Evolutionary conservation across 1,284 basidiomycete genomes (phyloP).

Genomic region (Acaromyces ingoldii): DNA sequence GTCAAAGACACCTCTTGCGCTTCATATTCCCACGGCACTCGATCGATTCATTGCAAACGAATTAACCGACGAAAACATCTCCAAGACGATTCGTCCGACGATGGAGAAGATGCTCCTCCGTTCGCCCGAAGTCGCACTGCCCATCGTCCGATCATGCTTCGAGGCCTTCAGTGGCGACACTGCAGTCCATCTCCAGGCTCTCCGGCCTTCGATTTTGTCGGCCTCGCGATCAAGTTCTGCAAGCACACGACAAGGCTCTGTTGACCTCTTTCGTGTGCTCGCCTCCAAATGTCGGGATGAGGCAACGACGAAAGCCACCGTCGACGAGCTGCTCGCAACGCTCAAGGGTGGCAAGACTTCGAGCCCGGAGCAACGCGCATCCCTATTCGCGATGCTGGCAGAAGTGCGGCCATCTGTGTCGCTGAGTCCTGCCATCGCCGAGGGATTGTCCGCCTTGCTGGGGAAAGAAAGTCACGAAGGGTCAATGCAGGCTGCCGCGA

Average conservation of each 20-base stretch:
- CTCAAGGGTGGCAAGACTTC: constrained; percentile 32
- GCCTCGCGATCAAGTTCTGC: constrained; percentile 33
- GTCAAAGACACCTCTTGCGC: constrained; percentile 30
- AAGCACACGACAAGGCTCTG: constrained; percentile 23
- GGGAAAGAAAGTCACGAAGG: constrained; percentile 40
- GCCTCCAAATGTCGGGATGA: constrained; percentile 14
- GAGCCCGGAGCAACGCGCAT: constrained; percentile 32
- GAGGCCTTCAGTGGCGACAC: constrained; percentile 19
- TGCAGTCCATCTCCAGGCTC: constrained; percentile 20
- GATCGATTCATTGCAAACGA: constrained; percentile 29
- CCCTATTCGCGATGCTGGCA: constrained; percentile 32
- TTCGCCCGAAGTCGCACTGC: constrained; percentile 41
- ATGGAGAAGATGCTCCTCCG: constrained; percentile 47
- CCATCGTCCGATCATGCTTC: constrained; percentile 27
- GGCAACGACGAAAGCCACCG: constrained; percentile 11
- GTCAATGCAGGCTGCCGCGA: constrained; percentile 28
- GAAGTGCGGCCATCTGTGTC: constrained; percentile 4
- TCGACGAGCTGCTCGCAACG: constrained; percentile 29
- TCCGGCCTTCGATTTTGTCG: constrained; percentile 26
- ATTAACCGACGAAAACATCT: constrained; percentile 29
- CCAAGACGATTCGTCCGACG: constrained; percentile 30
- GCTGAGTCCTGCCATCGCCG: constrained; percentile 17
- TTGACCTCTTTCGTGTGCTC: constrained; percentile 22
- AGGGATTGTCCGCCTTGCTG: constrained; percentile 23
- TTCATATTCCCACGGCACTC: constrained; percentile 23